phyloP scores from a whole-genome alignment of 306 rosid genomes.

The Fragaria vesca region DNA sequence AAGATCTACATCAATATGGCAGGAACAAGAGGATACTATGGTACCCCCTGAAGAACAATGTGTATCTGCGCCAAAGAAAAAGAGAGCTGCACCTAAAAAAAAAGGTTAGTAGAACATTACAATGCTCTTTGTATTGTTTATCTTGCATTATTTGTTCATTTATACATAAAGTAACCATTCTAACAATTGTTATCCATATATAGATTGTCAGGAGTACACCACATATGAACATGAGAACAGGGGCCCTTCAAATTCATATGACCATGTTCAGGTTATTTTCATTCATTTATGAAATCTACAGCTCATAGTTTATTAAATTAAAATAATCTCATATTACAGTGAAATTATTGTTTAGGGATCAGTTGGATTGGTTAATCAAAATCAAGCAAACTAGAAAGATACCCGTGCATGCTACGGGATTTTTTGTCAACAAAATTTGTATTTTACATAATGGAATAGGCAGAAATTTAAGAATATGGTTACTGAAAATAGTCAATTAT shows the following conservation, averaged over 20 bases:
- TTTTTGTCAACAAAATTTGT: too few species aligned
- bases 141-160: neutral
- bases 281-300: neutral
- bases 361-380: neutral
- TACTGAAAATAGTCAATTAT: too few species aligned
- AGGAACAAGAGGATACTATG: neutral
- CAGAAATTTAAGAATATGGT: too few species aligned
- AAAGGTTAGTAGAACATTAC: neutral
- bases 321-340: neutral
- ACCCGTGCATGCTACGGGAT: too few species aligned
- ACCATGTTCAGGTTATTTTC: neutral
- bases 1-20: too few species aligned
- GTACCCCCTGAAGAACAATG: neutral
- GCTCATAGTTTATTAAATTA: neutral
- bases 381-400: neutral
- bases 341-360: neutral
- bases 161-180: neutral
- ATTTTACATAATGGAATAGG: too few species aligned
- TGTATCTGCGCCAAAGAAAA: neutral
- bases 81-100: neutral
- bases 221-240: neutral
- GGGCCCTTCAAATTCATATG: neutral
- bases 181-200: neutral
- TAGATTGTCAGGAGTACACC: neutral
- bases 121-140: too few species aligned